Evolutionary conservation across 805 yeast species (phyloP), one percentile per base, ranked within the genome.

Genomic region (Myxozyma mucilagina): DNA sequence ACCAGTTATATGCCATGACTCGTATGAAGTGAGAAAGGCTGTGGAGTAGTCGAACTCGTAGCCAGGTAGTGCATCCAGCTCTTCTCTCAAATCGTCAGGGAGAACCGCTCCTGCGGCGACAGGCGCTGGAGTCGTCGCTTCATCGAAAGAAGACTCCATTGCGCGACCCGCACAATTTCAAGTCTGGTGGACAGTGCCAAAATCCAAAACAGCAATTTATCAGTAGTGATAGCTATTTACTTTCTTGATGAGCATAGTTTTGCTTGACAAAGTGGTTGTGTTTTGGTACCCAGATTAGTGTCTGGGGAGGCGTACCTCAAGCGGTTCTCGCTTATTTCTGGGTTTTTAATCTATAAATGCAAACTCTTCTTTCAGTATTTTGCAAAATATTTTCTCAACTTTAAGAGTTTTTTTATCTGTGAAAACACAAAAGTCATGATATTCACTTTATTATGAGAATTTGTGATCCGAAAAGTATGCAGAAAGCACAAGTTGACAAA

Each of bases 1-100:
- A 9, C 65, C 67, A 18, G 20, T 36, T 16, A 63, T 41, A 36
- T 61, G 66, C 67, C 67, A 63, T 43, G 52, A 47, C 18, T 50
- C 64, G 54, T 63, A 63, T 11, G 63, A 63, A 4, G 67, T 57
- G 44, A 44, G 35, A 10, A 36, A 32, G 29, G 60, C 58, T 3
- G 63, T 14, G 20, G 16, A 29, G 41, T 41, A 49, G 59, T 62
- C 66, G 47, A 62, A 62, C 31, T 34, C n/a, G 56, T 62, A 62
- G 56, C 38, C 43, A 7, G 36, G 44, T 18, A 58, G 53, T 11
- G 42, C n/a, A 16, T 35, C 36, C 16, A 61, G 56, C 63, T 57
- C 65, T 1, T 36, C 56, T 34, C 49, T 45, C 38, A 61, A 35
- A 11, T 56, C 59, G 24, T 8, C 57, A 36, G 57, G 57, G 14